Conservation (phyloP, 495 filamentous ascomycete genomes). For the Penicillium chermesinum region DNA sequence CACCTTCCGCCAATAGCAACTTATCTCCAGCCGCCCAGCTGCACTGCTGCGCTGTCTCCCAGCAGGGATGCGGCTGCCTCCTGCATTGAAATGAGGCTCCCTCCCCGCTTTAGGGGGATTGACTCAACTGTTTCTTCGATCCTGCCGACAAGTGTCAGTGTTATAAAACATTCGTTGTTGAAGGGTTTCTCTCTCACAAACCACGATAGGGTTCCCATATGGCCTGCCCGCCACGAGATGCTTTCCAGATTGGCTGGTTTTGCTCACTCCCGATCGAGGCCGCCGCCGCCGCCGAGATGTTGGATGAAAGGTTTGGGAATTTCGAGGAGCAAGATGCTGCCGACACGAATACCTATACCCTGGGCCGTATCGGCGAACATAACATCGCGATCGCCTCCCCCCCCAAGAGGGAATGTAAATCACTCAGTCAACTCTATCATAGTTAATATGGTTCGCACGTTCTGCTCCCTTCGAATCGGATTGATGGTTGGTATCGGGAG, state of each 20-base stretch:
- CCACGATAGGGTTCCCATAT: conserved; percentile 3
- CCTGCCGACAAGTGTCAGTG: too few species aligned
- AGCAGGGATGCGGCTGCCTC: background rate
- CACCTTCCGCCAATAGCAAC: background rate
- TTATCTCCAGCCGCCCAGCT: background rate
- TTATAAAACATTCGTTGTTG: too few species aligned
- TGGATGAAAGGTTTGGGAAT: conserved; percentile 42
- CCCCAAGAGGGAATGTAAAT: conserved; percentile 37
- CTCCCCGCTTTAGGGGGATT: too few species aligned
- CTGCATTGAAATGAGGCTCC: background rate
- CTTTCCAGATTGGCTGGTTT: conserved; percentile 13
- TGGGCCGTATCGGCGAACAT: conserved; percentile 40
- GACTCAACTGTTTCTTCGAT: too few species aligned
- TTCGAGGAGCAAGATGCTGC: conserved; percentile 16
- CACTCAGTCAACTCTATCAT: conserved; percentile 32
- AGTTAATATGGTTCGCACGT: conserved; percentile 29
- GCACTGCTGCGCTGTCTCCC: background rate
- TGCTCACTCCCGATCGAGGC: conserved; percentile 26
- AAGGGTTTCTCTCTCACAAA: conserved; percentile 11
- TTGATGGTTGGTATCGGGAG: conserved; percentile 13
- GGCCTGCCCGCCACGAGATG: conserved; percentile 6
- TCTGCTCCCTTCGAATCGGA: conserved; percentile 13
- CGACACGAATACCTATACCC: conserved; percentile 35
- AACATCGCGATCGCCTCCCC: conserved; percentile 39
- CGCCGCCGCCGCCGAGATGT: conserved; percentile 37